phyloP scores from a whole-genome alignment of 2,329 filamentous ascomycete species.

The Pseudocercospora vitis region DNA sequence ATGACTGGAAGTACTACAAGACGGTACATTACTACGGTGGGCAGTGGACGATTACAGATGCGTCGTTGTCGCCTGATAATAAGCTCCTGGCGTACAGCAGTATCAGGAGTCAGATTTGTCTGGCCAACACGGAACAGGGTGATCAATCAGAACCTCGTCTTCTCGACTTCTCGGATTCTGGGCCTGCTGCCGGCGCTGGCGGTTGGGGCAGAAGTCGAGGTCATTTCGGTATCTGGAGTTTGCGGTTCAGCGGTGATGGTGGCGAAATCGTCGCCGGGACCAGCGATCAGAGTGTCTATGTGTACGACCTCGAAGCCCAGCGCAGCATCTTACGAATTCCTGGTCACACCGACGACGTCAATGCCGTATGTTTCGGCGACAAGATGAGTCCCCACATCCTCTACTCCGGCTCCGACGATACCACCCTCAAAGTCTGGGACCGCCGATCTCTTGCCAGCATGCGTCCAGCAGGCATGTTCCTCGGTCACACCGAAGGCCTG shows the following conservation, averaged over 20 bases:
- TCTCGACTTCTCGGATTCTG: slow-evolving; percentile 67
- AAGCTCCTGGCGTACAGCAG: slow-evolving; percentile 89
- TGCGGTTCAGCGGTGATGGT: slow-evolving; percentile 90
- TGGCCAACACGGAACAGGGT: slow-evolving; percentile 82
- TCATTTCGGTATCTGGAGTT: slow-evolving; percentile 66
- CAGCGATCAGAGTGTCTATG: slow-evolving; percentile 73
- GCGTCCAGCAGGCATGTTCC: slow-evolving; percentile 63
- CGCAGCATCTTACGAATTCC: slow-evolving; percentile 70
- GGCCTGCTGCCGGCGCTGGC: slow-evolving; percentile 30
- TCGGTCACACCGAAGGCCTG: slow-evolving; percentile 65
- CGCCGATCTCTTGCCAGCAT: slow-evolving; percentile 66
- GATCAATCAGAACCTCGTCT: slow-evolving; percentile 76
- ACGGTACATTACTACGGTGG: slow-evolving; percentile 87
- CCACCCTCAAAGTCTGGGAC: slow-evolving; percentile 95
- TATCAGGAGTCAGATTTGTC: slow-evolving; percentile 77
- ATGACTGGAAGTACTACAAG: slow-evolving; percentile 95
- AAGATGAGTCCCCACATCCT: slow-evolving; percentile 85
- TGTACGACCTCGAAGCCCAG: slow-evolving; percentile 87
- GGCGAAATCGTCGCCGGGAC: slow-evolving; percentile 89
- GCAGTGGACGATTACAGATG: slow-evolving; percentile 95
- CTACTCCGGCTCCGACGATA: slow-evolving; percentile 93
- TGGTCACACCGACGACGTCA: slow-evolving; percentile 86
- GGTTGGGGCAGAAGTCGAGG: slow-evolving; percentile 34
- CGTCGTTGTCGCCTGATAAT: slow-evolving; percentile 86
- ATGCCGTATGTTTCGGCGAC: slow-evolving; percentile 94